Evolutionary conservation across 768 basidiomycete species (phyloP), one percentile per base, ranked within the genome.

Genomic region (Cystobasidium tubakii): DNA sequence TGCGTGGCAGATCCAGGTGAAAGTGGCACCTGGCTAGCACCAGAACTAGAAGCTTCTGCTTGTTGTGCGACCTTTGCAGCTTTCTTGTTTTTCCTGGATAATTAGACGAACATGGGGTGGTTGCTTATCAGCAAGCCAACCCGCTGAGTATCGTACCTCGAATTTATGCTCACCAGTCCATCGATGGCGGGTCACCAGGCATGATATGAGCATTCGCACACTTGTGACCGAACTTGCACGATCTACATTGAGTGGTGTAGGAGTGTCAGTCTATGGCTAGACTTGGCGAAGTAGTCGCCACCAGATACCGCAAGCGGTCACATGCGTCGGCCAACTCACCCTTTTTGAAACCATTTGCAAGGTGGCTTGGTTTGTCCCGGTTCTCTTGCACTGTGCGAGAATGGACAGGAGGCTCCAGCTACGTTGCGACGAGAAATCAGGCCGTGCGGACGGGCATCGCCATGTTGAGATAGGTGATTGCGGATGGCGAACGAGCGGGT

Each of bases 181-280:
- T 71, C 1, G 69, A 71, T 13, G 69, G 89, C 79, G 86, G 88
- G 83, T 98, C 92, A 10, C 94, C 95, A 0, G 95, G 95, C 9
- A 93, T 85, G 67, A 99, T 85, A 80, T 98, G 95, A 0, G 93
- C 93, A 44, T 98, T 86, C 1, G 95, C 95, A 78, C 95, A 94
- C 73, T 82, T 83, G 64, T 82, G 87, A 15, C 85, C 88, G 76
- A 88, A 88, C 79, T 87, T 88, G 84, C 88, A 89, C 81, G 53
- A 66, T 72, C 69, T n/a, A n/a, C n/a, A n/a, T 71, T 23, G 7
- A 50, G 9, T 25, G 25, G 39, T 23, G n/a, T 42, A 4, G 27
- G 29, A 12, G 13, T 25, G 43, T 42, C 2, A 65, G 34, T 36
- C 36, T 27, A 55, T 10, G 15, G 19, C 15, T 12, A 13, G 29